phyloP scores from a whole-genome alignment of 2,329 filamentous ascomycete species.

The Aspergillus amoenus region DNA sequence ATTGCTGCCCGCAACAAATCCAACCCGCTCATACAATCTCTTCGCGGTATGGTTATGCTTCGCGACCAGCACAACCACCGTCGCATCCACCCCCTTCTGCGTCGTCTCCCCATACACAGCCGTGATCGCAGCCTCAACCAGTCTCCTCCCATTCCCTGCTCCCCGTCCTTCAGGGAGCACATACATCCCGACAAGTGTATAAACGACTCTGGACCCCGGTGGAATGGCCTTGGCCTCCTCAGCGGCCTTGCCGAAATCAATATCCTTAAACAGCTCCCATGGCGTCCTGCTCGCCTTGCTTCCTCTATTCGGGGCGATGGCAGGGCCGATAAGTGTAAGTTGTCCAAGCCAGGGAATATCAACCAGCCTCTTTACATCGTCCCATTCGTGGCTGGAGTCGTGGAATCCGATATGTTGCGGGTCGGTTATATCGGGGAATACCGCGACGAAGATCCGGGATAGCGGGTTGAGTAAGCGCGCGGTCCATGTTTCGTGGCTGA shows the following conservation, averaged over 20 bases:
- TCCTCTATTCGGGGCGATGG: neutral
- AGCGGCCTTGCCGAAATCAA: neutral
- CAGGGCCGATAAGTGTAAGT: neutral
- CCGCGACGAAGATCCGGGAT: neutral
- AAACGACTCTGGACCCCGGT: neutral
- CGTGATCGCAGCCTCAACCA: neutral
- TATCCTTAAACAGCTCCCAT: neutral
- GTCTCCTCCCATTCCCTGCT: neutral
- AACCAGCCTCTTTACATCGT: neutral
- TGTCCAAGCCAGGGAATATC: neutral
- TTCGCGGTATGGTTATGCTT: neutral
- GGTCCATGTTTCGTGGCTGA: neutral
- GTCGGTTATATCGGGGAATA: neutral
- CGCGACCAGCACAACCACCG: neutral
- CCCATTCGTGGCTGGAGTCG: too few relatives aligned
- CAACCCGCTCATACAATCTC: slow-evolving; percentile 1
- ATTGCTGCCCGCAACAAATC: neutral
- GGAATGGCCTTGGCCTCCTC: neutral
- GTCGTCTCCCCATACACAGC: neutral
- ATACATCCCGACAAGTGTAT: neutral
- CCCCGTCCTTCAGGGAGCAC: neutral
- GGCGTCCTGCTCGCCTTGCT: neutral
- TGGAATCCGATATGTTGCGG: neutral
- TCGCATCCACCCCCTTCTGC: neutral
- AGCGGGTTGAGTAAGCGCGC: neutral